Evolutionary conservation across 2,329 filamentous ascomycete genomes (phyloP).

Genomic region (Capronia epimyces): DNA sequence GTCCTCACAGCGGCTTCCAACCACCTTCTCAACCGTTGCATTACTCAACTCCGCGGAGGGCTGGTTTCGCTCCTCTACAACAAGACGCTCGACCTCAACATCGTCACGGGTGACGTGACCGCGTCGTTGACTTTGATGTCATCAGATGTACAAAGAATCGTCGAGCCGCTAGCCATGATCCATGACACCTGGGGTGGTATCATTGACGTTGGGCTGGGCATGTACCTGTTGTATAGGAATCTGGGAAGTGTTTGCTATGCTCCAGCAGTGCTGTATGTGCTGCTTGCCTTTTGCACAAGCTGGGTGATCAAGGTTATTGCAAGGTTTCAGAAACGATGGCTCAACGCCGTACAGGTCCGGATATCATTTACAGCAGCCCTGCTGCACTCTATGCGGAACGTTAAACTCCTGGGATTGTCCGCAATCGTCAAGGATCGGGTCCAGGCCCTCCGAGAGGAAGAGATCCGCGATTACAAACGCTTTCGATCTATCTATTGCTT

Average conservation of each 20-base stretch:
- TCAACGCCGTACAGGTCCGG: constrained; percentile 47
- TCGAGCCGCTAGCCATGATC: constrained; percentile 38
- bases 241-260: constrained; percentile 43
- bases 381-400: constrained; percentile 47
- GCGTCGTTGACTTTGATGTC: constrained; percentile 45
- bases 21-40: constrained; percentile 40
- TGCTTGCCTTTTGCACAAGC: constrained; percentile 13
- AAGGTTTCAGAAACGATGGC: constrained; percentile 43
- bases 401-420: constrained; percentile 48
- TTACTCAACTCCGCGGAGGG: constrained; percentile 41
- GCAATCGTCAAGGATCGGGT: constrained; percentile 38
- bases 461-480: too few relatives aligned
- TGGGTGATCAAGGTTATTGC: too few relatives aligned
- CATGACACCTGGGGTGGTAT: constrained; percentile 45
- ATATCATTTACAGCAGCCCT: constrained; percentile 47
- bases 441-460: constrained; percentile 39
- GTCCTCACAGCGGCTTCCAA: constrained; percentile 30
- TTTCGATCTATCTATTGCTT: constrained; percentile 29
- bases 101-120: constrained; percentile 34
- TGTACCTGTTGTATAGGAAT: constrained; percentile 40
- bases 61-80: constrained; percentile 49
- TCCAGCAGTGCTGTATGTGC: constrained; percentile 38
- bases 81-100: constrained; percentile 39
- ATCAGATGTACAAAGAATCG: constrained; percentile 41
- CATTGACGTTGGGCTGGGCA: constrained; percentile 43